These are phyloP conservation scores for Fraxinus cuspidata DNA, from an alignment of 257 asterid species.

Conservation along the genomic window DNA sequence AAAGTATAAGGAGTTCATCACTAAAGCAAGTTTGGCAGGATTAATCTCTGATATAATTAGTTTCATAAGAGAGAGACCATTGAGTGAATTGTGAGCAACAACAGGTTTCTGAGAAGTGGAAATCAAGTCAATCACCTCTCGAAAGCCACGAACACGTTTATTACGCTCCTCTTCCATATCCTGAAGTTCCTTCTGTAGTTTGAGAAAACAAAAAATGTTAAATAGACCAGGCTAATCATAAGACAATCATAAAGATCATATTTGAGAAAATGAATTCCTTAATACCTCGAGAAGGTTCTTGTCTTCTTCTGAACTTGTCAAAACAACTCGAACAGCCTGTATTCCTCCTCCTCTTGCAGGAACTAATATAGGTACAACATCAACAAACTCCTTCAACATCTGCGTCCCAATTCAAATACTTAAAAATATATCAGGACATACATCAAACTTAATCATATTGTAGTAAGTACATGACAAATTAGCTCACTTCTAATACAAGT, in stretches of 20 bases:
- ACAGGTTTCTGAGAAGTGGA: constrained; percentile 77
- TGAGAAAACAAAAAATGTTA: constrained; percentile 17
- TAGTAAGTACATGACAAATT: constrained; percentile 12
- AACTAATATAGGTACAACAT: constrained; percentile 59
- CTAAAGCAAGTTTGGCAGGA: constrained; percentile 16
- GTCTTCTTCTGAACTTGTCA: constrained; percentile 80
- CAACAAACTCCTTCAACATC: constrained; percentile 56
- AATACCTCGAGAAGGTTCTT: constrained; percentile 65
- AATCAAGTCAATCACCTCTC: constrained; percentile 88
- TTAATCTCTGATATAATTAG: constrained; percentile 22
- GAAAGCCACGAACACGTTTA: constrained; percentile 64
- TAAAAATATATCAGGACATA: constrained; percentile 25
- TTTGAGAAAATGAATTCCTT: constrained; percentile 18
- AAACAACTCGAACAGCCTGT: constrained; percentile 66
- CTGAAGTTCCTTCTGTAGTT: constrained; percentile 64
- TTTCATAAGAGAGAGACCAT: constrained; percentile 52
- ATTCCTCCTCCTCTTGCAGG: constrained; percentile 59
- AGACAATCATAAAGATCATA: constrained; percentile 12
- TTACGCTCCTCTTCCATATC: constrained; percentile 59
- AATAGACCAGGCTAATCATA: constrained; percentile 21
- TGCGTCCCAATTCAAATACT: constrained; percentile 41
- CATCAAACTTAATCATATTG: constrained; percentile 1
- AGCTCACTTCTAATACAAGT: constrained; percentile 64
- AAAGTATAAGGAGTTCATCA: constrained; percentile 11
- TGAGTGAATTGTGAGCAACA: constrained; percentile 79